Percentiles rank a stretch among this genome's conserved stretches.
These are phyloP conservation scores for Aspergillus calidoustus DNA, from an alignment of 2,329 filamentous ascomycete genomes.

Conservation along the genomic window DNA sequence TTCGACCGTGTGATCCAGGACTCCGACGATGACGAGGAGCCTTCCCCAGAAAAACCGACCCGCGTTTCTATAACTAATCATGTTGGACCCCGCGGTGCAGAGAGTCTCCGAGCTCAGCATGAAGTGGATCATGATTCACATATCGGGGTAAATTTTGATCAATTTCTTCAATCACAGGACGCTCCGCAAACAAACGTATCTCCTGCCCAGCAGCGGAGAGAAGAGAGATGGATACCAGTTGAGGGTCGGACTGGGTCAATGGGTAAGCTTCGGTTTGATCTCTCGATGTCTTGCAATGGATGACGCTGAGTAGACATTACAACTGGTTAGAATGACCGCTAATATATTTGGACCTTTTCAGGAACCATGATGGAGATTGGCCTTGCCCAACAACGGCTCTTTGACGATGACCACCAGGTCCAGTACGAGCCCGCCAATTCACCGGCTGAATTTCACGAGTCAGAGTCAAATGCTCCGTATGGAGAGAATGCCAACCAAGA, in stretches of 20 bases:
- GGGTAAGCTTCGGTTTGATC: slow-evolving; percentile 27
- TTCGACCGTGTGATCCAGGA: slow-evolving; percentile 48
- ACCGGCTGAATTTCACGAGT: neutral
- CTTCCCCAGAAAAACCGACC: slow-evolving; percentile 26
- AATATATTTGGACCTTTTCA: slow-evolving; percentile 11
- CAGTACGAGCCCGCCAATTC: slow-evolving; percentile 20
- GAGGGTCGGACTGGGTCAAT: slow-evolving; percentile 35
- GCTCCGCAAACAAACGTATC: slow-evolving; percentile 23
- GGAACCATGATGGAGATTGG: slow-evolving; percentile 42
- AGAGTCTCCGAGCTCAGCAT: neutral
- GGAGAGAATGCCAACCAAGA: neutral
- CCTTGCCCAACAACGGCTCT: slow-evolving; percentile 36
- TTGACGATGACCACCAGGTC: slow-evolving; percentile 35
- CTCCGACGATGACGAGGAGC: slow-evolving; percentile 47
- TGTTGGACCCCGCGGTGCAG: neutral
- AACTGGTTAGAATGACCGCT: neutral
- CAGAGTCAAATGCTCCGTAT: neutral
- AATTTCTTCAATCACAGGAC: slow-evolving; percentile 42
- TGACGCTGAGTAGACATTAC: neutral
- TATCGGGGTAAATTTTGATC: slow-evolving; percentile 42
- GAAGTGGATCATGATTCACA: slow-evolving; percentile 25
- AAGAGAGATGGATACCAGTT: slow-evolving; percentile 41
- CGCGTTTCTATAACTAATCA: slow-evolving; percentile 18
- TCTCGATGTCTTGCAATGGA: neutral
- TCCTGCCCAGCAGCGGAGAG: slow-evolving; percentile 39